Conservation (phyloP, 306 rosid genomes). For the Fragaria vesca region DNA sequence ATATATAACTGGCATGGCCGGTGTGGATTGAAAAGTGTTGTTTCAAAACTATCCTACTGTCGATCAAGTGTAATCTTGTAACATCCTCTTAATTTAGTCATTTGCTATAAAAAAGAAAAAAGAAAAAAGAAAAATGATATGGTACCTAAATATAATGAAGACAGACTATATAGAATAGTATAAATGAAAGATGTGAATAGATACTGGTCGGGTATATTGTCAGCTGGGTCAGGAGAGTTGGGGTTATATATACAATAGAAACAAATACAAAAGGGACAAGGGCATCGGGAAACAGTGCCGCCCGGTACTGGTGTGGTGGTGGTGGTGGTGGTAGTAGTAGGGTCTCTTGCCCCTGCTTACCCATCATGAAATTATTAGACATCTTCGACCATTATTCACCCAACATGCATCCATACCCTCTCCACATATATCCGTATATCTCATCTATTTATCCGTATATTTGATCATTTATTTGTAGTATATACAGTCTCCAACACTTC, state of each 20-base stretch:
- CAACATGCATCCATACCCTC: slow-evolving; percentile 49
- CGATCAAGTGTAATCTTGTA: neutral
- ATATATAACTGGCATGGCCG: neutral
- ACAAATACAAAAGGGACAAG: slow-evolving; percentile 62
- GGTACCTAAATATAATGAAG: neutral
- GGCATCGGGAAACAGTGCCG: slow-evolving; percentile 38
- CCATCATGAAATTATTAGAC: slow-evolving; percentile 63
- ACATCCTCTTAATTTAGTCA: neutral
- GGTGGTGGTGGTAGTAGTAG: slow-evolving; percentile 6
- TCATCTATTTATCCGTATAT: neutral
- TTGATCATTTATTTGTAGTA: neutral
- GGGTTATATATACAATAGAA: slow-evolving; percentile 30
- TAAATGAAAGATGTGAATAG: slow-evolving; percentile 13
- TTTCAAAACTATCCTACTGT: neutral
- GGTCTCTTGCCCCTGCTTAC: slow-evolving; percentile 44
- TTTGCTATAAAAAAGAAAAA: neutral
- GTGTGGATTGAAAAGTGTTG: neutral
- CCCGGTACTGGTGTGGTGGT: neutral
- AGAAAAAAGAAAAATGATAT: neutral
- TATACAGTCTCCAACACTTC: neutral
- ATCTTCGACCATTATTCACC: slow-evolving; percentile 60
- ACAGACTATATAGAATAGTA: neutral
- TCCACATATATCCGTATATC: slow-evolving; percentile 42
- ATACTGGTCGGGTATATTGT: slow-evolving; percentile 21
- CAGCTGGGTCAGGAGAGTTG: slow-evolving; percentile 10